Base-by-base conservation (phyloP, 805 yeast species). In the Scheffersomyces lignosus region DNA sequence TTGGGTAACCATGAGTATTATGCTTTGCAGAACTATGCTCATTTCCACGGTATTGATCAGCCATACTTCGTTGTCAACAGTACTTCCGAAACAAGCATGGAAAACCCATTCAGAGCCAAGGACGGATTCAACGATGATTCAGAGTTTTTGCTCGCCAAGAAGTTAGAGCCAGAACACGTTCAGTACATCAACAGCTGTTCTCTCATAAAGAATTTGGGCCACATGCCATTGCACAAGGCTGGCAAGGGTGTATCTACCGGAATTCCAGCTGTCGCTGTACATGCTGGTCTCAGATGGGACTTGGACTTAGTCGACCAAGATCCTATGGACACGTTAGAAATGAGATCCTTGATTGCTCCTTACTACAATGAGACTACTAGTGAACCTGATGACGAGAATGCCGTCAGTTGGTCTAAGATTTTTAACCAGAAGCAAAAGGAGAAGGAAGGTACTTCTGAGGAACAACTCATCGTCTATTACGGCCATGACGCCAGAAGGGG, bases 401-500 rank as follows among this genome's bases (percentile, higher is more conserved):
- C 70, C 4, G 72, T 77, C 12, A 54, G 68, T 13, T 82, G 89
- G 88, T 72, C 75, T 32, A 74, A 74, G 44, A 48, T 77, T 13
- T 82, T 80, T 77, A 75, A 77, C 44, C 45, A 54, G 29, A 65
- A 66, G 40, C 78, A 73, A 46, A 56, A 59, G 35, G 46, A 55
- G 43, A n/a, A 48, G 49, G 24, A 57, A 61, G 27, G 60, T 52
- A 37, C 47, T 40, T 28, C 60, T 56, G 43, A 64, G 47, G 54
- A 59, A 48, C 31, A 66, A 35, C 28, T 35, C 13, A 65, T 73
- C 15, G 88, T 87, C 3, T 79, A 78, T 50, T 90, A 90, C 55
- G 98, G 97, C 1, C 98, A 90, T 54, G 95, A 87, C 54, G 95
- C 97, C 3, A 70, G 78, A 37, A 66, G 81, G 37, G 96, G 96